Percentiles rank a stretch among this genome's conserved stretches.
phyloP scores from a whole-genome alignment of 139 green algal species.

The Ettlia oleoabundans region DNA sequence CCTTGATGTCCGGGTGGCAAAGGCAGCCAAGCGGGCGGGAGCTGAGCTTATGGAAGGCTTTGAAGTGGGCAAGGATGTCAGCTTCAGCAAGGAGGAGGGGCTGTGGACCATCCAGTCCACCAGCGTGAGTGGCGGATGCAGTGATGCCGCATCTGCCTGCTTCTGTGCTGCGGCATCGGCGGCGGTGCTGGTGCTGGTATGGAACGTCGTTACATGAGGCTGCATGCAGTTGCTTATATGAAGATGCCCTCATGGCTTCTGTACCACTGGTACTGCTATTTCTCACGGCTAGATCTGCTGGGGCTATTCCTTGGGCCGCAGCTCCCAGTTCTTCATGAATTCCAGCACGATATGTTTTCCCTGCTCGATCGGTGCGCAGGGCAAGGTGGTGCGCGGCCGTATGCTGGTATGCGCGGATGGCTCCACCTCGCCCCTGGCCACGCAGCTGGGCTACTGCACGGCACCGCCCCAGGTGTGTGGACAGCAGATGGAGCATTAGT shows the following conservation, averaged over 20 bases:
- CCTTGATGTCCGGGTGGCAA: constrained; percentile 73
- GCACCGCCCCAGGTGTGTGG: constrained; percentile 78
- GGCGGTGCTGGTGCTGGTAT: background rate
- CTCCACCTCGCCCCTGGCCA: constrained; percentile 85
- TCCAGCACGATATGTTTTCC: too few relatives aligned
- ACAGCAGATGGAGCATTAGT: too few relatives aligned
- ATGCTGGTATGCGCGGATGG: constrained; percentile 89
- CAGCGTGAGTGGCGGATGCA: constrained; percentile 3
- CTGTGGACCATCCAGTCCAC: constrained; percentile 85
- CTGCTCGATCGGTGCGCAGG: constrained; percentile 18
- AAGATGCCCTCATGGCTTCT: too few relatives aligned
- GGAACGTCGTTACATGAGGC: too few relatives aligned
- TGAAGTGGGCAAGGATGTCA: constrained; percentile 70
- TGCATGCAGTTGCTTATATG: too few relatives aligned
- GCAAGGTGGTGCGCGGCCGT: constrained; percentile 64
- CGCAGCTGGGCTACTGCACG: constrained; percentile 90
- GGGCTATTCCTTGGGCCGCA: too few relatives aligned
- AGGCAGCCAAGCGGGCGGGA: constrained; percentile 61
- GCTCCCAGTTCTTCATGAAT: too few relatives aligned
- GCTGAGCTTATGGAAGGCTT: constrained; percentile 86
- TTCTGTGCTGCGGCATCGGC: background rate
- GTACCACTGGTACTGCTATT: too few relatives aligned
- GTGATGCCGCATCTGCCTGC: background rate
- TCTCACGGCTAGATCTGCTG: too few relatives aligned
- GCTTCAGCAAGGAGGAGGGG: constrained; percentile 63